Conservation (phyloP, 495 filamentous ascomycete genomes). For the Darksidea phi region DNA sequence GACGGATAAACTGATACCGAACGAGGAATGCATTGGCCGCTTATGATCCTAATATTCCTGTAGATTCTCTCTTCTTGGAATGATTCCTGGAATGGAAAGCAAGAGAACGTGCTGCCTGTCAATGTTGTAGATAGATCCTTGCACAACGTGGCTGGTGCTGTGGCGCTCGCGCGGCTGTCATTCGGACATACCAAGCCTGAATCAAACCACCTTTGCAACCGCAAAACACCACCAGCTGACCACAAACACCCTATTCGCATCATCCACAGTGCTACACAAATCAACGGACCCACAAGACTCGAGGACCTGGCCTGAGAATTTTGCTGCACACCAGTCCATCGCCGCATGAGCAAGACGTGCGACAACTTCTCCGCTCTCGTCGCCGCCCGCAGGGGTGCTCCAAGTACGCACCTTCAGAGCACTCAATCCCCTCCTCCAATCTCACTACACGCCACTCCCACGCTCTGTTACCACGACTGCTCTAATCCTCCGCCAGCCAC, state of each 20-base stretch:
- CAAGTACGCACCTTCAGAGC: constrained; percentile 7
- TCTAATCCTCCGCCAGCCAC: background rate
- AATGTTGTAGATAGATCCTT: too few relatives aligned
- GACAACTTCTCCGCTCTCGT: background rate
- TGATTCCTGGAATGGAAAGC: too few relatives aligned
- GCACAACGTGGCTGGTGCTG: too few relatives aligned
- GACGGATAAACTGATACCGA: too few relatives aligned
- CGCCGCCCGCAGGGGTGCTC: constrained; percentile 20
- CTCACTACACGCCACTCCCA: background rate
- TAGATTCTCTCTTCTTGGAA: too few relatives aligned
- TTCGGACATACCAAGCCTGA: too few relatives aligned
- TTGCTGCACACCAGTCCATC: background rate
- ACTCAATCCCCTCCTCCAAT: constrained; percentile 4
- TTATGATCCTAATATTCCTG: too few relatives aligned
- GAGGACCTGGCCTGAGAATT: background rate
- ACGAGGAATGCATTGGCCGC: too few relatives aligned
- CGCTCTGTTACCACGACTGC: background rate
- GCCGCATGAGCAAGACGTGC: constrained; percentile 14
- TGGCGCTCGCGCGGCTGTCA: too few relatives aligned
- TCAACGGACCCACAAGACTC: background rate
- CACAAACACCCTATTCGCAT: constrained; percentile 17
- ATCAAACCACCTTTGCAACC: background rate
- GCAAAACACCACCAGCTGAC: constrained; percentile 10
- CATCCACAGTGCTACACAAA: constrained; percentile 13
- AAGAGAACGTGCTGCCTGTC: too few relatives aligned